Evolutionary conservation across 208 protist species (phyloP).

Genomic region (Trypanosomatidae sp.): DNA sequence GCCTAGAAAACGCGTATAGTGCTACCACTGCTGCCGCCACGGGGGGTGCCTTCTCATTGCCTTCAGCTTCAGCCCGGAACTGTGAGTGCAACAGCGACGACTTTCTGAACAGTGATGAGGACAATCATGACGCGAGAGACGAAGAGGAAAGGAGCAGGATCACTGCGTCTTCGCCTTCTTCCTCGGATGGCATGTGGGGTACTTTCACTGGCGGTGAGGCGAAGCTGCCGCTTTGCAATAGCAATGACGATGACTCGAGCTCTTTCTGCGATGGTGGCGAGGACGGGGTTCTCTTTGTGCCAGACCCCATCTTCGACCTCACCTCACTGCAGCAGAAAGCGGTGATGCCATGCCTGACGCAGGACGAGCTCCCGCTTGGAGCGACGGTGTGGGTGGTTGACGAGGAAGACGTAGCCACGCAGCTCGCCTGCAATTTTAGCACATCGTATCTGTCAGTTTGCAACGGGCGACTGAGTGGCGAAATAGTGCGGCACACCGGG

Average conservation of each 20-base stretch:
- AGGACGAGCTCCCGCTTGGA: constrained; percentile 41
- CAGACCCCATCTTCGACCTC: constrained; percentile 62
- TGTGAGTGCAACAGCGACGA: constrained; percentile 28
- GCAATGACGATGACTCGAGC: constrained; percentile 1
- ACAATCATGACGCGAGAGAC: neutral
- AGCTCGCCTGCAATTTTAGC: constrained; percentile 62
- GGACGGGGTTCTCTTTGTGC: constrained; percentile 55
- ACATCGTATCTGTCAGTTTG: constrained; percentile 61
- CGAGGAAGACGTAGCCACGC: constrained; percentile 77
- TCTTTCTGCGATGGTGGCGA: constrained; percentile 26
- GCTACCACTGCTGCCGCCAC: neutral
- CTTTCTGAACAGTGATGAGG: constrained; percentile 22
- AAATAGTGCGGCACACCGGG: constrained; percentile 56
- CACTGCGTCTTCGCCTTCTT: constrained; percentile 18
- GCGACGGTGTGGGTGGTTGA: constrained; percentile 76
- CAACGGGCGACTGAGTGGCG: constrained; percentile 64
- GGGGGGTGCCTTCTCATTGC: neutral
- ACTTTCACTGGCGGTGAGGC: constrained; percentile 29
- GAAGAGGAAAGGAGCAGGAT: neutral
- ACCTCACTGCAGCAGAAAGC: constrained; percentile 34
- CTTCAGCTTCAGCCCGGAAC: constrained; percentile 2
- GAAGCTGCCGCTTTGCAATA: constrained; percentile 15
- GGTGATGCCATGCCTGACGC: constrained; percentile 42
- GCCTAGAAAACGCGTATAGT: neutral
- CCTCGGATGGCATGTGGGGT: constrained; percentile 44